phyloP scores from a whole-genome alignment of 1,139 yeast species.

The Geotrichum aggregatum region DNA sequence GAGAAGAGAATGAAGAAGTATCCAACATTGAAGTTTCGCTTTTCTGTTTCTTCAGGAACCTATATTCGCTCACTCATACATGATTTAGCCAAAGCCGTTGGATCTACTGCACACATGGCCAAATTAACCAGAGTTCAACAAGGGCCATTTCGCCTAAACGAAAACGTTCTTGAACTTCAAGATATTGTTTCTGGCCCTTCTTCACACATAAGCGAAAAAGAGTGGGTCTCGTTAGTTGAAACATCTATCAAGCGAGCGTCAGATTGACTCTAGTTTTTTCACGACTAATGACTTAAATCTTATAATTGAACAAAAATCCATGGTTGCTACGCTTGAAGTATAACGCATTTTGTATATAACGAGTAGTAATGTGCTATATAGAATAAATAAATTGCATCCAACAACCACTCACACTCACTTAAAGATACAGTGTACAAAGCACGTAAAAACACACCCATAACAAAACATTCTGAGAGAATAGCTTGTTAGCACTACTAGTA shows the following conservation, averaged over 20 bases:
- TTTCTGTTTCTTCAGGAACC: slow-evolving; percentile 90
- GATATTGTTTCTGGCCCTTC: slow-evolving; percentile 46
- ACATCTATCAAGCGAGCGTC: not conserved
- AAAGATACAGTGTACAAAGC: not conserved
- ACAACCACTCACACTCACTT: not conserved
- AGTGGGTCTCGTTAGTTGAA: slow-evolving; percentile 10
- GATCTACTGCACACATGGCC: slow-evolving; percentile 85
- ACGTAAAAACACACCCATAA: slow-evolving; percentile 1
- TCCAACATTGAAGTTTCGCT: slow-evolving; percentile 53
- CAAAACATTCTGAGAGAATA: not conserved
- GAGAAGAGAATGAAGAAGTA: slow-evolving; percentile 28
- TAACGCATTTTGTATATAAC: not conserved
- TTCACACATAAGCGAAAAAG: not conserved
- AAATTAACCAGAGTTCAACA: slow-evolving; percentile 69
- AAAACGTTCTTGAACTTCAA: slow-evolving; percentile 61
- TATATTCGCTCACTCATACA: slow-evolving; percentile 88
- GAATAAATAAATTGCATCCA: not conserved
- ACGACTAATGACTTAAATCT: no score
- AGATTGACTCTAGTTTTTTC: no score
- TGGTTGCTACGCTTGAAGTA: no score
- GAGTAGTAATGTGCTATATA: no score
- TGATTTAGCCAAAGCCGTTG: slow-evolving; percentile 79
- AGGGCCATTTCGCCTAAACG: slow-evolving; percentile 74
- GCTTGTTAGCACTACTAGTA: slow-evolving; percentile 6
- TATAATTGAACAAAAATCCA: no score